These are phyloP conservation scores for Kwoniella sp. DNA, from an alignment of 768 basidiomycete species.

Conservation along the genomic window DNA sequence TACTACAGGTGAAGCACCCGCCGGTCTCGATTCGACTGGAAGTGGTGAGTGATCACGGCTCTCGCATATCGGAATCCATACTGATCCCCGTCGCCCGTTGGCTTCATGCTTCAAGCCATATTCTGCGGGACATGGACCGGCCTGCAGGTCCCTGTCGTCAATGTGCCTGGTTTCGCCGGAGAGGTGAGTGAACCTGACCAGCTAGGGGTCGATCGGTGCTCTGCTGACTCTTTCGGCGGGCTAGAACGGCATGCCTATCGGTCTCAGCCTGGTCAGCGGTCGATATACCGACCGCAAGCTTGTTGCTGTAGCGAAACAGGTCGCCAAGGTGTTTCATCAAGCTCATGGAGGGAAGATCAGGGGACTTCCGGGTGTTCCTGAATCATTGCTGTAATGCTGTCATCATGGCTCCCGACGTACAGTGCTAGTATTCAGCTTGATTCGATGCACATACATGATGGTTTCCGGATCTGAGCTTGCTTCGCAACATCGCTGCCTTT, in stretches of 20 bases:
- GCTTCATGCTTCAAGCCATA: conserved; percentile 5
- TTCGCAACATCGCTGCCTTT: too few species aligned
- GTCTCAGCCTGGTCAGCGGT: conserved; percentile 46
- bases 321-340: conserved; percentile 35
- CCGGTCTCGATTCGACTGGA: conserved; percentile 30
- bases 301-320: conserved; percentile 35
- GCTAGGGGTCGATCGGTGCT: too few species aligned
- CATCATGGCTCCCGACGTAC: too few species aligned
- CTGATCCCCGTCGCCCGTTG: background rate
- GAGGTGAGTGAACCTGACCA: conserved; percentile 10
- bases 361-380: background rate
- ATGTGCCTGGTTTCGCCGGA: conserved; percentile 52
- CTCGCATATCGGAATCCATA: background rate
- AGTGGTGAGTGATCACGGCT: conserved; percentile 4
- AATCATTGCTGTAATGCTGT: background rate
- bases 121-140: conserved; percentile 51
- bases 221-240: background rate
- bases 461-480: too few species aligned
- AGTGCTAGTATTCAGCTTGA: too few species aligned
- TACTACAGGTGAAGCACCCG: conserved; percentile 44
- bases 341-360: background rate
- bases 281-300: conserved; percentile 50
- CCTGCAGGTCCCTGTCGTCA: conserved; percentile 46
- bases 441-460: too few species aligned
- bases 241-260: conserved; percentile 45